Conservation (phyloP, 805 yeast species). For the Starmerella floricola region DNA sequence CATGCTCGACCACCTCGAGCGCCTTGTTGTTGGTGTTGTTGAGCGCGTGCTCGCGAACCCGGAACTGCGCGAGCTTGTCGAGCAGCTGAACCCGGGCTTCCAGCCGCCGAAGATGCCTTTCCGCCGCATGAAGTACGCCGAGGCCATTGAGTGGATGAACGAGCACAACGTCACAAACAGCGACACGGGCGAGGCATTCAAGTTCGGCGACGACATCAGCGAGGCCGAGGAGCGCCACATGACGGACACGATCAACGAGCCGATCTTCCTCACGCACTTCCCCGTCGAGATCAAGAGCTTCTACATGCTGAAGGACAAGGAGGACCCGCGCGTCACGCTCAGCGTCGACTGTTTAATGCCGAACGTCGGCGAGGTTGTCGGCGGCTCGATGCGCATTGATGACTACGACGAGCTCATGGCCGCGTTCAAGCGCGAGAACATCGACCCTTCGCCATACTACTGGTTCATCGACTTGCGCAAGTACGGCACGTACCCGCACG, state of each 20-base stretch:
- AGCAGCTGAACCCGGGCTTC: slow-evolving; percentile 87
- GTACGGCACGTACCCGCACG: slow-evolving; percentile 97
- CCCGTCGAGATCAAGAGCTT: slow-evolving; percentile 95
- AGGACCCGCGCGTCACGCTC: slow-evolving; percentile 91
- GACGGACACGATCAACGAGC: slow-evolving; percentile 90
- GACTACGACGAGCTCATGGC: slow-evolving; percentile 70
- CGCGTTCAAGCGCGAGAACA: slow-evolving; percentile 87
- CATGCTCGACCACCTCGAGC: slow-evolving; percentile 72
- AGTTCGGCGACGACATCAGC: slow-evolving; percentile 97
- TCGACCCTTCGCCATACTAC: slow-evolving; percentile 72
- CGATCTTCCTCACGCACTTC: slow-evolving; percentile 85
- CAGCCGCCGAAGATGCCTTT: slow-evolving; percentile 75
- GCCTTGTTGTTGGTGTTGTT: slow-evolving; percentile 53
- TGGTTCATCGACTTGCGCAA: slow-evolving; percentile 94
- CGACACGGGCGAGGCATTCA: slow-evolving; percentile 85
- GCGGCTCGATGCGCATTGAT: slow-evolving; percentile 97
- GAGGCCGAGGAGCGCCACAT: slow-evolving; percentile 99
- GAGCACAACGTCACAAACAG: slow-evolving; percentile 79
- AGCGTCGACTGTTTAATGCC: slow-evolving; percentile 98
- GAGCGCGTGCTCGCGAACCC: slow-evolving; percentile 78
- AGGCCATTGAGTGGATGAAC: slow-evolving; percentile 92
- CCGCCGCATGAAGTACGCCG: slow-evolving; percentile 78
- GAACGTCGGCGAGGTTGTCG: slow-evolving; percentile 96
- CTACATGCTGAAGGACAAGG: slow-evolving; percentile 88
- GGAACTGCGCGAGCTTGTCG: slow-evolving; percentile 76